Conservation (phyloP, 1,139 yeast species). For the Casaregolazyma suthepensis region DNA sequence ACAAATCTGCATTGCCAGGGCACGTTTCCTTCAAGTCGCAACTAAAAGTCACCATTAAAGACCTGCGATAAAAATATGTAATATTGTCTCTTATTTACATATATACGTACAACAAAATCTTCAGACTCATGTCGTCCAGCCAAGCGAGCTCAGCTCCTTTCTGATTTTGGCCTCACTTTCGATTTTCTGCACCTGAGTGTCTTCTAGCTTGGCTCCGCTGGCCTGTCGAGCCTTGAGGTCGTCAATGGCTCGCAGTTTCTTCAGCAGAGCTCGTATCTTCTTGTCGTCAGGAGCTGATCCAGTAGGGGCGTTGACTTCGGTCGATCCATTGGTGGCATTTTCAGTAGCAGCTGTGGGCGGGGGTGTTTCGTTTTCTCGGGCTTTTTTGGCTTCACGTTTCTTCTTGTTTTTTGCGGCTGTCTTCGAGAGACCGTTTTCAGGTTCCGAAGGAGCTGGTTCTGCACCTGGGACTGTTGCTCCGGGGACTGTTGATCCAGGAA, state of each 20-base stretch:
- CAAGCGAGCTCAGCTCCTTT: slow-evolving; percentile 63
- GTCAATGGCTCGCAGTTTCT: slow-evolving; percentile 91
- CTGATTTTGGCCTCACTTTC: slow-evolving; percentile 77
- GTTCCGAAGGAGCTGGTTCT: slow-evolving; percentile 24
- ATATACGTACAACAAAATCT: background rate
- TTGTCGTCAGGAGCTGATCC: slow-evolving; percentile 62
- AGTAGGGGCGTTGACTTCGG: slow-evolving; percentile 24
- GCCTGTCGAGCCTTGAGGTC: slow-evolving; percentile 81
- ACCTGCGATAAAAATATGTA: slow-evolving; percentile 19
- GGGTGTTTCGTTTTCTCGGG: slow-evolving; percentile 29
- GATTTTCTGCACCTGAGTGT: slow-evolving; percentile 86
- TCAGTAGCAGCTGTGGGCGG: slow-evolving; percentile 15
- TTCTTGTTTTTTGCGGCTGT: slow-evolving; percentile 70
- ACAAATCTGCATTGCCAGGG: slow-evolving; percentile 46
- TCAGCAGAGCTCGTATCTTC: slow-evolving; percentile 81
- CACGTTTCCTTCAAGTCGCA: slow-evolving; percentile 43
- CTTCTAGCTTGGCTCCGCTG: slow-evolving; percentile 79
- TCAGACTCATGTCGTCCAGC: slow-evolving; percentile 46
- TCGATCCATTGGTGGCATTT: slow-evolving; percentile 19
- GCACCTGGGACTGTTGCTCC: slow-evolving; percentile 42
- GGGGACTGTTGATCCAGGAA: slow-evolving; percentile 35
- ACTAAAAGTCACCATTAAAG: slow-evolving; percentile 42
- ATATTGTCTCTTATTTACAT: background rate
- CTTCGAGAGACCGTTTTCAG: slow-evolving; percentile 41
- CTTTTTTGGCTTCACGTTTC: slow-evolving; percentile 67